Evolutionary conservation across 2,329 filamentous ascomycete genomes (phyloP).

Genomic region (Cytospora chrysosperma): DNA sequence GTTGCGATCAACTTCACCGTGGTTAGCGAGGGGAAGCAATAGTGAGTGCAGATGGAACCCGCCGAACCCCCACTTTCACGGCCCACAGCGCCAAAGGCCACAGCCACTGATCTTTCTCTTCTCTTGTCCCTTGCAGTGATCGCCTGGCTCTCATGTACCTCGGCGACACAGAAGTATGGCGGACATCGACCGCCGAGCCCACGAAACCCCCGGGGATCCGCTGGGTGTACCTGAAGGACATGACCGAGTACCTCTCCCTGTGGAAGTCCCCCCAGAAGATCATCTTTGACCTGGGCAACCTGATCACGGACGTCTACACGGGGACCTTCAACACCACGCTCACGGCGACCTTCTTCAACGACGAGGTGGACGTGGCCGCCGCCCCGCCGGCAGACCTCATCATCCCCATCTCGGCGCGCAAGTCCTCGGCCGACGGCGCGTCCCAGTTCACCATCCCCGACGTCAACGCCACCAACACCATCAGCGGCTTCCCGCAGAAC

Average conservation of each 20-base stretch:
- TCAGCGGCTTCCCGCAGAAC: conserved; percentile 62
- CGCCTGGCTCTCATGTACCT: conserved; percentile 74
- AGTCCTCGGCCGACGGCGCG: conserved; percentile 47
- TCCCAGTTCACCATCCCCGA: conserved; percentile 69
- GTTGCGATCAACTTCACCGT: conserved; percentile 77
- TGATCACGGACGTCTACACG: conserved; percentile 70
- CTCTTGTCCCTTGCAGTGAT: conserved; percentile 43
- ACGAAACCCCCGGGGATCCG: conserved; percentile 63
- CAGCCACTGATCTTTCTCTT: neutral
- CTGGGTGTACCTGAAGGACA: conserved; percentile 78
- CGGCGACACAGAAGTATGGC: conserved; percentile 75
- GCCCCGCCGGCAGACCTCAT: conserved; percentile 60
- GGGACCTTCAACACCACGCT: conserved; percentile 72
- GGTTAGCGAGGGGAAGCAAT: conserved; percentile 69
- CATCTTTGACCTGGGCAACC: conserved; percentile 77
- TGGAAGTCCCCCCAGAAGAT: conserved; percentile 70
- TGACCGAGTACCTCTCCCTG: conserved; percentile 68
- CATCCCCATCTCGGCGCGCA: conserved; percentile 62
- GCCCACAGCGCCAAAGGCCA: too few species aligned
- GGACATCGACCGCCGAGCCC: conserved; percentile 80
- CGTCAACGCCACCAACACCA: conserved; percentile 56
- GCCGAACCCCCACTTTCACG: neutral
- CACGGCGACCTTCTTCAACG: conserved; percentile 68
- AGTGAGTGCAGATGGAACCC: conserved; percentile 27
- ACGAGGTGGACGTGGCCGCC: conserved; percentile 38